Evolutionary conservation across 129 eudicot genomes (phyloP).

Genomic region (Glebionis coronaria): DNA sequence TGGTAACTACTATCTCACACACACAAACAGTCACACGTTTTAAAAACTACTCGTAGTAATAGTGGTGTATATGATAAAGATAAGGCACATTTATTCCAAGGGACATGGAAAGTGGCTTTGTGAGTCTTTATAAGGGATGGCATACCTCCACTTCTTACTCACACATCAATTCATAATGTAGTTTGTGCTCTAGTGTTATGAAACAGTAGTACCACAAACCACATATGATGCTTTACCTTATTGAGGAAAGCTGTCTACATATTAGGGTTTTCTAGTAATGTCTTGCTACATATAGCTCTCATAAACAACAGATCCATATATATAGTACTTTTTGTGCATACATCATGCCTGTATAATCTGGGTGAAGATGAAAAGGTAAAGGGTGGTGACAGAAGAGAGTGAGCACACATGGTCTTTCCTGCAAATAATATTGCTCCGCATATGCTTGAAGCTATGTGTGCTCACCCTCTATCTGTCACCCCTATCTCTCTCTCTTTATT

Average conservation of each 20-base stretch:
- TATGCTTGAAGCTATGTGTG: slow-evolving; percentile 75
- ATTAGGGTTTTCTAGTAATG: not conserved
- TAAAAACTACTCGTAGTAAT: slow-evolving; percentile 12
- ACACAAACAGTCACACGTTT: slow-evolving; percentile 26
- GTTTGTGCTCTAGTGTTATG: not conserved
- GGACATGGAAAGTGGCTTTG: not conserved
- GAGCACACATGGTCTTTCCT: slow-evolving; percentile 90
- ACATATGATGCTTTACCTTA: not conserved
- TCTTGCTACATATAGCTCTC: not conserved
- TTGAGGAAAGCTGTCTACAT: slow-evolving; percentile 5
- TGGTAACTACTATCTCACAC: not conserved
- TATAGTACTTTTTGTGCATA: not conserved
- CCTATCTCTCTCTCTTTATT: slow-evolving; percentile 26
- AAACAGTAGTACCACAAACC: slow-evolving; percentile 1
- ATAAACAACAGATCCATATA: not conserved
- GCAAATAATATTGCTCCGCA: slow-evolving; percentile 30
- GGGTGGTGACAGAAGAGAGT: slow-evolving; percentile 99
- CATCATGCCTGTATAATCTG: not conserved
- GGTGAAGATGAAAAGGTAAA: slow-evolving; percentile 34
- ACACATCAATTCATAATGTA: not conserved
- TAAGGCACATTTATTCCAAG: slow-evolving; percentile 5
- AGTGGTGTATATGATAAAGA: not conserved
- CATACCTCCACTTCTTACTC: not conserved
- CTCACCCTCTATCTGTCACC: slow-evolving; percentile 90
- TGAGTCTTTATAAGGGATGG: slow-evolving; percentile 4